Percentiles rank a stretch among this genome's conserved stretches.
Evolutionary conservation across 202 grass and related monocot genomes (phyloP).

Genomic region (Musa balbisiana): DNA sequence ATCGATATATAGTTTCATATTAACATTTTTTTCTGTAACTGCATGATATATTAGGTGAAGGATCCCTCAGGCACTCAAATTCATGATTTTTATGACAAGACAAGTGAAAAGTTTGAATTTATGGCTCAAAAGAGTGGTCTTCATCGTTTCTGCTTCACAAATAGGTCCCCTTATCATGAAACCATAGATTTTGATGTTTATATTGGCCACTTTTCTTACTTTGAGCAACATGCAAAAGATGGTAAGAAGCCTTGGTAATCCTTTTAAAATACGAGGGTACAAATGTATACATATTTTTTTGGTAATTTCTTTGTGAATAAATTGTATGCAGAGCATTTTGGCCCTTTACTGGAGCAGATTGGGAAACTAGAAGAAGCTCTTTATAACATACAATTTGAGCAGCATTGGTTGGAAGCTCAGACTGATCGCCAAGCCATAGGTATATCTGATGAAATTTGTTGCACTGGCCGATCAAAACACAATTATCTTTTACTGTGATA

Average conservation of each 20-base stretch:
- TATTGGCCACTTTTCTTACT: conserved; percentile 66
- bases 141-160: conserved; percentile 85
- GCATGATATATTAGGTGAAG: conserved; percentile 55
- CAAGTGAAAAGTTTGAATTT: conserved; percentile 87
- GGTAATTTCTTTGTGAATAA: conserved; percentile 5
- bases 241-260: conserved; percentile 27
- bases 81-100: conserved; percentile 70
- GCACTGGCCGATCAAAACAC: neutral
- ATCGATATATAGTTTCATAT: neutral
- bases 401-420: conserved; percentile 88
- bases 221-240: conserved; percentile 82
- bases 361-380: conserved; percentile 78
- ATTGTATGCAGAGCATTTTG: conserved; percentile 65
- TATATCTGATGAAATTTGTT: conserved; percentile 15
- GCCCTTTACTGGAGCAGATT: conserved; percentile 80
- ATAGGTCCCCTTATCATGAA: conserved; percentile 86
- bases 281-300: neutral
- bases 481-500: neutral
- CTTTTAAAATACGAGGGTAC: neutral
- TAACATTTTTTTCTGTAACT: neutral
- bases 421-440: conserved; percentile 88
- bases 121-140: conserved; percentile 64
- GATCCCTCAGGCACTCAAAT: conserved; percentile 57
- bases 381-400: conserved; percentile 90
- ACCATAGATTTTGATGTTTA: conserved; percentile 89